These are phyloP conservation scores for Raphanus raphanistrum DNA, from an alignment of 345 rosid genomes.

Conservation along the genomic window DNA sequence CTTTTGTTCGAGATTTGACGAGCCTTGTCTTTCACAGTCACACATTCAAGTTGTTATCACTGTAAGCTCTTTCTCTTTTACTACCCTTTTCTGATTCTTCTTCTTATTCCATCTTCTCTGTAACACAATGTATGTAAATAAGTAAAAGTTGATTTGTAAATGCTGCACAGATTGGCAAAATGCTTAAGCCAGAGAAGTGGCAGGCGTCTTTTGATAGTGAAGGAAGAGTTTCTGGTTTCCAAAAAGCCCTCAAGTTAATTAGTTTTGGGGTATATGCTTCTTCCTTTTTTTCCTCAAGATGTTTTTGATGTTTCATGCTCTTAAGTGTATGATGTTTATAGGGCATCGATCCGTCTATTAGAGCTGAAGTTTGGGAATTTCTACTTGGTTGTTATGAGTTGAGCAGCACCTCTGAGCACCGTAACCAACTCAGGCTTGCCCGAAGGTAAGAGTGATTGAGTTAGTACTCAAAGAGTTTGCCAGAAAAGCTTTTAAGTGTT, in stretches of 20 bases:
- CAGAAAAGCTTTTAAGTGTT: no score
- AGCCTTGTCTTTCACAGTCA: conserved; percentile 78
- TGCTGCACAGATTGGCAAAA: conserved; percentile 60
- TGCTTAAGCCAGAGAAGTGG: conserved; percentile 97
- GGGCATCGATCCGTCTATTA: conserved; percentile 91
- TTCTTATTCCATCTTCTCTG: no score
- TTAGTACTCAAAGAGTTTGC: no score
- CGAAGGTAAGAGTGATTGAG: no score
- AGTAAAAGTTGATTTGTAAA: not conserved
- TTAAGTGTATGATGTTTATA: conserved; percentile 39
- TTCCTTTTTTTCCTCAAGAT: not conserved
- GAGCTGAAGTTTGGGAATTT: conserved; percentile 97
- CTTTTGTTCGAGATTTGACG: conserved; percentile 73
- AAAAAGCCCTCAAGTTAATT: conserved; percentile 72
- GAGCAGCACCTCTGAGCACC: conserved; percentile 74
- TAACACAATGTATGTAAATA: not conserved
- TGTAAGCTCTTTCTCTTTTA: conserved; percentile 41
- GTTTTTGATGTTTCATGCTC: not conserved
- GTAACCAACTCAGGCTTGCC: conserved; percentile 70
- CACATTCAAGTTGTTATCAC: conserved; percentile 65
- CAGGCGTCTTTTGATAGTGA: conserved; percentile 67
- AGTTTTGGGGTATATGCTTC: conserved; percentile 74
- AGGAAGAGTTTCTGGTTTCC: conserved; percentile 69
- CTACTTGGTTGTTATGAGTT: conserved; percentile 82
- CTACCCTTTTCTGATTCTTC: not conserved